Percentiles rank a stretch among this genome's conserved stretches.
These are phyloP conservation scores for Mycena alexandri DNA, from an alignment of 768 basidiomycete genomes.

Conservation along the genomic window DNA sequence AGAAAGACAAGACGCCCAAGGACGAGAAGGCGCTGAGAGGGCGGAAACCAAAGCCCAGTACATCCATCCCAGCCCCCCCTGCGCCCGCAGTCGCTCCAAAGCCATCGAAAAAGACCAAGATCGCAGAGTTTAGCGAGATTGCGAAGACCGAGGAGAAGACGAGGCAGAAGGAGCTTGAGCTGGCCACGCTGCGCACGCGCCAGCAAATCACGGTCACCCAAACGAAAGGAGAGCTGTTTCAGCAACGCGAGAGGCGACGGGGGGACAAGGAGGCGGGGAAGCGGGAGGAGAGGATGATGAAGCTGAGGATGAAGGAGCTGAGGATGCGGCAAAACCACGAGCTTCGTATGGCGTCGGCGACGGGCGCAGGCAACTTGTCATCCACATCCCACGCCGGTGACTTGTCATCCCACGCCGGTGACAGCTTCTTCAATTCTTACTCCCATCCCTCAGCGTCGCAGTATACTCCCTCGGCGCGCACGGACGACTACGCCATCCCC, in stretches of 20 bases:
- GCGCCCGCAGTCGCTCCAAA: background rate
- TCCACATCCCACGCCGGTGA: conserved; percentile 8
- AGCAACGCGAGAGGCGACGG: background rate
- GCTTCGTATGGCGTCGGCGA: background rate
- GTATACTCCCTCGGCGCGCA: conserved; percentile 1
- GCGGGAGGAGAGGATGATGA: conserved; percentile 1
- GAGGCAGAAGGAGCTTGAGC: conserved; percentile 20
- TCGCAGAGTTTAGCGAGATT: conserved; percentile 10
- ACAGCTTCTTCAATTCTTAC: background rate
- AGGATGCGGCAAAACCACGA: conserved; percentile 42
- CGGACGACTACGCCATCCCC: background rate
- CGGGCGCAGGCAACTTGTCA: background rate
- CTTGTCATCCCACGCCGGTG: no score
- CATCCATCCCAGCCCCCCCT: background rate
- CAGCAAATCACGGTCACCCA: background rate
- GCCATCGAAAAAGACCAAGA: conserved; percentile 9
- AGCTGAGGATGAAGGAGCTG: conserved; percentile 47
- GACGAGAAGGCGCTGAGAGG: background rate
- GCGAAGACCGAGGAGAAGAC: conserved; percentile 19
- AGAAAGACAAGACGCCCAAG: background rate
- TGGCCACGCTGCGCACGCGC: background rate
- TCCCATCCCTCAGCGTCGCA: background rate
- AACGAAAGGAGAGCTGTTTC: background rate
- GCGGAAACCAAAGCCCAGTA: background rate
- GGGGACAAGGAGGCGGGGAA: conserved; percentile 18